phyloP scores from a whole-genome alignment of 192 early-diverging fungal species.

The Backusella macrospora region DNA sequence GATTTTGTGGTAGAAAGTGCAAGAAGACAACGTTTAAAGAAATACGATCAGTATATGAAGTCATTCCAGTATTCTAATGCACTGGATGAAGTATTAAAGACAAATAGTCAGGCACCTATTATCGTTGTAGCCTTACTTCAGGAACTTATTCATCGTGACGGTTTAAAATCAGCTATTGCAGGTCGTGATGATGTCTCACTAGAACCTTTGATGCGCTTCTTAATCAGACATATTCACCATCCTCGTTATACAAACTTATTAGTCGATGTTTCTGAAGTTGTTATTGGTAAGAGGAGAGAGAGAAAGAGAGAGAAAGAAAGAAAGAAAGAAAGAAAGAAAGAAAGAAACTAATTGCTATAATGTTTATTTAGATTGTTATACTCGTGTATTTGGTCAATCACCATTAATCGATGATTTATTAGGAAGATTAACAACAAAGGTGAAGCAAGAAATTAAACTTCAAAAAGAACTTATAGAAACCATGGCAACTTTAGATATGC shows the following conservation, averaged over 20 bases:
- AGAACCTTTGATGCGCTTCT: constrained; percentile 82
- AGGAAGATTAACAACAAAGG: constrained; percentile 65
- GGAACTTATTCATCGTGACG: constrained; percentile 89
- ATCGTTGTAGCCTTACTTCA: constrained; percentile 81
- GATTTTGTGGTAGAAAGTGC: constrained; percentile 79
- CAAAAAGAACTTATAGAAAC: constrained; percentile 79
- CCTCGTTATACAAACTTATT: constrained; percentile 79
- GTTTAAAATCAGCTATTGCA: constrained; percentile 73
- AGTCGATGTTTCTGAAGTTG: constrained; percentile 74
- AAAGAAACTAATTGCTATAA: background rate
- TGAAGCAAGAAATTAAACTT: constrained; percentile 74
- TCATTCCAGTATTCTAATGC: constrained; percentile 89
- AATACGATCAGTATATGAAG: constrained; percentile 85
- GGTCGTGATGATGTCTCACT: constrained; percentile 88
- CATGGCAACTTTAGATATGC: constrained; percentile 83
- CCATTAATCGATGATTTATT: constrained; percentile 81
- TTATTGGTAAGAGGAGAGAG: constrained; percentile 60
- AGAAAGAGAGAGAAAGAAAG: background rate
- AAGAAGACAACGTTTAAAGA: constrained; percentile 61
- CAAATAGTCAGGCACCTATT: constrained; percentile 54
- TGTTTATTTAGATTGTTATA: constrained; percentile 74
- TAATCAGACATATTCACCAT: constrained; percentile 78
- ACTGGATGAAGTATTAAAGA: constrained; percentile 79
- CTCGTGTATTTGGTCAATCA: constrained; percentile 77
- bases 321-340: background rate